phyloP scores from a whole-genome alignment of 257 asterid species.

The Nicotiana tabacum region DNA sequence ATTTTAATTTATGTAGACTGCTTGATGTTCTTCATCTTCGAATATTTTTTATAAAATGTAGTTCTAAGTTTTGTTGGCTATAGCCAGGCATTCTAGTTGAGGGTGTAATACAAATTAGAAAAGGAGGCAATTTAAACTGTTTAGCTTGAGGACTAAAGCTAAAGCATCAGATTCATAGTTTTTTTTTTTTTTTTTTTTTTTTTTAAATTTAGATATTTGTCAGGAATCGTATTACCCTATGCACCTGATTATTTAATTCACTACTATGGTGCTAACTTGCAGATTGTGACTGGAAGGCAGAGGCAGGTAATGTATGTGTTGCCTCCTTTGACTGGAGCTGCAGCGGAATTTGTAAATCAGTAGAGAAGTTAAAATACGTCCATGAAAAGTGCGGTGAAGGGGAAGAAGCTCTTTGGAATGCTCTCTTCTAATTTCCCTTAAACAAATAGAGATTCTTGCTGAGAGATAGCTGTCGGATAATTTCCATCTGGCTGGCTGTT shows the following conservation, averaged over 20 bases:
- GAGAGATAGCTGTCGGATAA: neutral
- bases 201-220: neutral
- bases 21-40: too few relatives aligned
- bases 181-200: too few relatives aligned
- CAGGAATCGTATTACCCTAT: neutral
- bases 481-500: slow-evolving; percentile 6
- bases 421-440: slow-evolving; percentile 19
- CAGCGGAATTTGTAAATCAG: slow-evolving; percentile 60
- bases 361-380: slow-evolving; percentile 40
- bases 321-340: slow-evolving; percentile 69
- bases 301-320: slow-evolving; percentile 53
- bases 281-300: slow-evolving; percentile 63
- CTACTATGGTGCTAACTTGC: slow-evolving; percentile 3
- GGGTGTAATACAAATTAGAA: neutral
- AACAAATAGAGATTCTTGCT: neutral
- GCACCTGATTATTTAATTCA: neutral
- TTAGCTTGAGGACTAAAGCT: neutral
- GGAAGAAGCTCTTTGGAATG: slow-evolving; percentile 57
- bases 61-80: neutral
- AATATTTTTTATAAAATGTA: neutral
- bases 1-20: neutral
- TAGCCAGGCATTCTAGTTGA: neutral
- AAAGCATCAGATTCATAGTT: neutral
- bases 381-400: slow-evolving; percentile 58
- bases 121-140: neutral